Base-by-base conservation (phyloP, 2,329 filamentous ascomycete genomes). In the Epichloe baconii region DNA sequence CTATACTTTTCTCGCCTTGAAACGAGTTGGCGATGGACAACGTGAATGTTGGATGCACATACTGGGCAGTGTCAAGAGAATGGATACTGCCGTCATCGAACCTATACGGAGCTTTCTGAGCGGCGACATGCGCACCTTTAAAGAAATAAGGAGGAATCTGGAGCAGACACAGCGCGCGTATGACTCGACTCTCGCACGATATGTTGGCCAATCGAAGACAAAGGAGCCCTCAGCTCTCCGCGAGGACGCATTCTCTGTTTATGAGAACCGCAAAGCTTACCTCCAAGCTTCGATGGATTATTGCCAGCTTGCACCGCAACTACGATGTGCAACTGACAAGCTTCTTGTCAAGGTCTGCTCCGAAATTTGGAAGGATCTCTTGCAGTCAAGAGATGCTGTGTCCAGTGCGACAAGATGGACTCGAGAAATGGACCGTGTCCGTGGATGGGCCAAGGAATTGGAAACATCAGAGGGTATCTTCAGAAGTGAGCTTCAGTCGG, bases 211-310 rank as follows among this genome's bases (percentile, higher is more conserved):
- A 67, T 86, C 83, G 57, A 97, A 96, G 72, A 84, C 88, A 5
- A 98, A 97, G 68, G 93, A 98, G 67, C 80, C 91, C 0, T 96
- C 89, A 0, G 80, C 89, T 1, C 73, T 98, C 51, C 79, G 93
- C 54, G 93, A 98, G 66, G 93, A 98, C 68, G 93, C 93, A 0
- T 98, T 98, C 62, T 84, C 93, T 64, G 80, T 97, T 38, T 93
- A 95, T 64, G 93, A 97, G 71, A 86, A 88, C 23, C 81, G 91
- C 53, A 94, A 93, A 62, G 80, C 83, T 35, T 98, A 98, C 65
- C 74, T 97, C 43, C 91, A 89, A 64, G 86, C 90, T 1, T 90
- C 88, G 14, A 83, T 98, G 79, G 93, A 98, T 66, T 97, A 90
- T 64, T 95, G 88, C 60, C 81, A 93, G 57, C 78, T 88, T 58